These are phyloP conservation scores for Ophiognomonia clavigignenti-juglandacearum DNA, from an alignment of 2,329 filamentous ascomycete species.

Conservation along the genomic window DNA sequence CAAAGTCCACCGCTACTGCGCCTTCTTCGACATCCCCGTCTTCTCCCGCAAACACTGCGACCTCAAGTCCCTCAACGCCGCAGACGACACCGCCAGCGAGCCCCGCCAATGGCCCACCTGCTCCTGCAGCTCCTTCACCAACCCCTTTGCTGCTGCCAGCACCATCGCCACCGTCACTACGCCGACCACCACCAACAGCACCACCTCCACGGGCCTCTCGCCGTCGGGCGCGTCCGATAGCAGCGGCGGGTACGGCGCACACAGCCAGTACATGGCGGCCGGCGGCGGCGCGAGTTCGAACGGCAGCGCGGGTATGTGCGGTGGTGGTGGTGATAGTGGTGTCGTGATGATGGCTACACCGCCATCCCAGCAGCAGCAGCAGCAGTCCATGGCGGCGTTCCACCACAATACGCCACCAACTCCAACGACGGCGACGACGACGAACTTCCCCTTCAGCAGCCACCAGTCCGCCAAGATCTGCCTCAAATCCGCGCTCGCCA, in stretches of 20 bases:
- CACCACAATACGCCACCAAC: neutral
- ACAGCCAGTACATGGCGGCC: neutral
- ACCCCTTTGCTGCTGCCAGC: slow-evolving; percentile 25
- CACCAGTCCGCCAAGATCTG: slow-evolving; percentile 45
- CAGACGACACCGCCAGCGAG: slow-evolving; percentile 25
- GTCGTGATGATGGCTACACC: neutral
- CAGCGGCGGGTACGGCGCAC: neutral
- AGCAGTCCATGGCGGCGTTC: too few species aligned
- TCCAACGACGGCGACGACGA: neutral
- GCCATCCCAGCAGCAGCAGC: too few species aligned
- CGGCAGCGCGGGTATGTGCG: neutral
- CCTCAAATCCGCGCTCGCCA: slow-evolving; percentile 42
- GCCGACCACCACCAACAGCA: neutral
- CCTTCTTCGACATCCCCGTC: slow-evolving; percentile 45
- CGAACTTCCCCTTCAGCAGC: slow-evolving; percentile 36
- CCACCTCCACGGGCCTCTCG: slow-evolving; percentile 1
- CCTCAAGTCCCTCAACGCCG: slow-evolving; percentile 27
- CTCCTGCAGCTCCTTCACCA: slow-evolving; percentile 26
- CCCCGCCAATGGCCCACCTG: slow-evolving; percentile 30
- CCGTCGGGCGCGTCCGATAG: slow-evolving; percentile 11
- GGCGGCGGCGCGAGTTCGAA: too few species aligned
- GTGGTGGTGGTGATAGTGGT: neutral
- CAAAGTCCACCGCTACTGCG: slow-evolving; percentile 46
- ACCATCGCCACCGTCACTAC: neutral
- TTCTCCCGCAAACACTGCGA: slow-evolving; percentile 47